Conservation (phyloP, 139 green algal species). For the Axilococcus clingmanii region DNA sequence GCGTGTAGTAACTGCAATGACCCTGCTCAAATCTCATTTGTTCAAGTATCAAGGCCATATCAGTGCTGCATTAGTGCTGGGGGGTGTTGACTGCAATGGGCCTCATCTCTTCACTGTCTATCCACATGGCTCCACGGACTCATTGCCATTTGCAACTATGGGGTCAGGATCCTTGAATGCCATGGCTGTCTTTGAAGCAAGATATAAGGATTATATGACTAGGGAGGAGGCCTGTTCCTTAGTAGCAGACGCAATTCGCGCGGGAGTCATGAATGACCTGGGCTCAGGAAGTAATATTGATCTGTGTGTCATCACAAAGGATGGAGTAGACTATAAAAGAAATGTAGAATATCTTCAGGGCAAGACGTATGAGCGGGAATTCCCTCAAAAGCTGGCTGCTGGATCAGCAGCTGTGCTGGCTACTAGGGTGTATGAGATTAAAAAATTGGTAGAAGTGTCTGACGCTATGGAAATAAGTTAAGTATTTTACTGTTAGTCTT, state of each 20-base stretch:
- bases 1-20: conserved; percentile 87
- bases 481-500: too few relatives aligned
- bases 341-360: conserved; percentile 80
- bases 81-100: conserved; percentile 85
- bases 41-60: conserved; percentile 98
- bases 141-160: conserved; percentile 94
- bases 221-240: conserved; percentile 73
- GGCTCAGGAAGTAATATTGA: conserved; percentile 96
- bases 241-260: conserved; percentile 59
- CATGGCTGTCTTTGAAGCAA: conserved; percentile 95
- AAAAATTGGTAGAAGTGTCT: conserved; percentile 44
- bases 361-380: conserved; percentile 79
- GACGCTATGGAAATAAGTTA: conserved; percentile 53
- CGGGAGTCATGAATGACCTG: conserved; percentile 95
- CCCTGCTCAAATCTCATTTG: conserved; percentile 93
- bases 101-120: conserved; percentile 96
- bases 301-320: conserved; percentile 90
- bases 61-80: conserved; percentile 88
- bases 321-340: conserved; percentile 75
- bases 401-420: conserved; percentile 61
- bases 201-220: conserved; percentile 92
- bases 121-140: conserved; percentile 95
- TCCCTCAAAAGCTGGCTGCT: conserved; percentile 55
- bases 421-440: conserved; percentile 29
- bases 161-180: conserved; percentile 89